Evolutionary conservation across 1,284 basidiomycete species (phyloP).

Genomic region (Moniliella sp.): DNA sequence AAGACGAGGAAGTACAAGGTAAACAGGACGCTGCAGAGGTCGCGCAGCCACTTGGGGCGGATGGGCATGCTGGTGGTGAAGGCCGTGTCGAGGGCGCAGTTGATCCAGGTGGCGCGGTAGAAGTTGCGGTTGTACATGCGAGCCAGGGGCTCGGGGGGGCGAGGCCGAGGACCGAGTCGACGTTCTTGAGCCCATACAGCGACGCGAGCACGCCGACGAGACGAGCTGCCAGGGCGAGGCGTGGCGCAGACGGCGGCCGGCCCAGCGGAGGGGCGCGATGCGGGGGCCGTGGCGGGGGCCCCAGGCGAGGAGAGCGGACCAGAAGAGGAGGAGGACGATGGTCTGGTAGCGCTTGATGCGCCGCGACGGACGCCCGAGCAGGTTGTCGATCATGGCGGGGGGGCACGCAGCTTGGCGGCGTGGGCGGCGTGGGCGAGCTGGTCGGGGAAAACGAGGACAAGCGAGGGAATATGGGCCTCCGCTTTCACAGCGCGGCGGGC

Average conservation of each 20-base stretch:
- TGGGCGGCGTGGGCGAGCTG: too few species aligned
- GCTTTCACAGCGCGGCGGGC: too few species aligned
- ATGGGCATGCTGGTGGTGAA: constrained; percentile 86
- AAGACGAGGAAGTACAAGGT: constrained; percentile 79
- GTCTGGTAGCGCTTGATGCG: constrained; percentile 17
- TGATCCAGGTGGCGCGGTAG: constrained; percentile 90
- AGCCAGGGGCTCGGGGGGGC: constrained; percentile 73
- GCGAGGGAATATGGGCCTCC: too few species aligned
- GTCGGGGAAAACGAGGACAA: too few species aligned
- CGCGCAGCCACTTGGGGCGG: constrained; percentile 71
- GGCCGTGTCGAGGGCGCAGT: constrained; percentile 66
- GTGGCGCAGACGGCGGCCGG: constrained; percentile 11
- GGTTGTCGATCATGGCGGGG: constrained; percentile 25
- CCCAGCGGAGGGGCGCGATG: constrained; percentile 1
- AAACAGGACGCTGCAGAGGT: constrained; percentile 47
- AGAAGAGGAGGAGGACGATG: constrained; percentile 16
- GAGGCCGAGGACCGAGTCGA: constrained; percentile 67
- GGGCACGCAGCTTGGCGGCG: too few species aligned
- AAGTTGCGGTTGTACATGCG: constrained; percentile 61
- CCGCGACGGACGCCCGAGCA: constrained; percentile 23
- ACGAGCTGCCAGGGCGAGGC: constrained; percentile 87
- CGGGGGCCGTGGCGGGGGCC: constrained; percentile 13
- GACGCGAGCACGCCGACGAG: constrained; percentile 62
- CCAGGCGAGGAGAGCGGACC: constrained; percentile 9
- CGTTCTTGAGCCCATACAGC: constrained; percentile 61